Base-by-base conservation (phyloP, 2,329 filamentous ascomycete species). In the Akanthomyces muscarius region DNA sequence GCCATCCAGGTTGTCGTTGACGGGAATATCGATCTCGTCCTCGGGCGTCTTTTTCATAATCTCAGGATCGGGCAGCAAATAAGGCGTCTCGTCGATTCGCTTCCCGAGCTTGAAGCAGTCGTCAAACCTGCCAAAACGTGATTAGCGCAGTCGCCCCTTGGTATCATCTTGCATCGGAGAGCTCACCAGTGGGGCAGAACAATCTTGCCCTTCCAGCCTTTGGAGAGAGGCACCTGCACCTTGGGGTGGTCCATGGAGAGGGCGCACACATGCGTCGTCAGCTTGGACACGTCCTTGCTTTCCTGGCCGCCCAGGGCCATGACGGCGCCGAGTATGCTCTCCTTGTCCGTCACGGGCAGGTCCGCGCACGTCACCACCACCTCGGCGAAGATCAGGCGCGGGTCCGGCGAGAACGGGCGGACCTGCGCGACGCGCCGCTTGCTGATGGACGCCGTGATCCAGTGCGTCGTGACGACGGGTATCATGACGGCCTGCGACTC, bases 21-120 rank as follows among this genome's bases (percentile, higher is more conserved):
- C 74, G 1, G 84, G 83, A 25, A 86, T 81, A 30, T 80, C 78
- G 57, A 89, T 76, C 4, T 80, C 76, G 55, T 85, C 83, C 64
- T 87, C 81, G 23, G 84, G 77, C 7, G 79, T 77, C 50, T 80
- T 80, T 45, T 80, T 81, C n/a, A 97, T 79, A 41, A 96, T 90
- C 67, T 96, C 91, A 1, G 95, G 90, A 67, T 98, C 82, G 1
- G 95, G 95, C 1, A 98, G 82, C 23, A 86, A 78, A 72, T 99
- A 99, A 0, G 95, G 95, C 7, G 81, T 79, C 73, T 99, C 95
- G 68, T 91, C 89, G 68, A 99, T 97, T 64, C 91, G 87, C 75
- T 92, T 93, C 56, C 94, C 93, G 33, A 99, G 85, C 75, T 91
- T 95, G 68, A 99, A 85, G 76, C 95, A 99, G 73, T 97, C 94